Conservation (phyloP, 1,284 basidiomycete genomes). For the Macrocystidia cucumis region DNA sequence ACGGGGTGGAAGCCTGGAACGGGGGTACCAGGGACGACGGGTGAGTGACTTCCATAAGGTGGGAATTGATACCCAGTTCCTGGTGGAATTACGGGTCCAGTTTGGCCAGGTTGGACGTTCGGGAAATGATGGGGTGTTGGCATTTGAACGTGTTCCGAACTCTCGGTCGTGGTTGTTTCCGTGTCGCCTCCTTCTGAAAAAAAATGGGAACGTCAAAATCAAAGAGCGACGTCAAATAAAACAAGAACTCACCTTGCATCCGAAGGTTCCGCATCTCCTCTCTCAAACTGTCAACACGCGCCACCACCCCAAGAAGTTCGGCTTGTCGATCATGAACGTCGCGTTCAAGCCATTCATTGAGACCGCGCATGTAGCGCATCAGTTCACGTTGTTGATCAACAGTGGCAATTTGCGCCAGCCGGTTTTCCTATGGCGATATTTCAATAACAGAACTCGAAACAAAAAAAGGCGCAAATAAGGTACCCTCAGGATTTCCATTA, state of each 20-base stretch:
- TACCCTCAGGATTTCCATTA: slow-evolving; percentile 60
- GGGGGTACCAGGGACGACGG: slow-evolving; percentile 1
- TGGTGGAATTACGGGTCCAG: slow-evolving; percentile 13
- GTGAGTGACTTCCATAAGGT: too few relatives aligned
- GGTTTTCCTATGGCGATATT: slow-evolving; percentile 51
- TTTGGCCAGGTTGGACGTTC: slow-evolving; percentile 13
- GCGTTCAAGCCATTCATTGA: slow-evolving; percentile 68
- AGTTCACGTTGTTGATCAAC: slow-evolving; percentile 71
- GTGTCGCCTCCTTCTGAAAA: too few relatives aligned
- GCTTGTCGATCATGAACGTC: slow-evolving; percentile 69
- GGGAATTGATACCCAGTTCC: not conserved
- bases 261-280: slow-evolving; percentile 38
- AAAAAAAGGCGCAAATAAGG: slow-evolving; percentile 11
- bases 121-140: too few relatives aligned
- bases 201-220: too few relatives aligned
- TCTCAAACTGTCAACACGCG: slow-evolving; percentile 53
- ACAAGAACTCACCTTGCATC: too few relatives aligned
- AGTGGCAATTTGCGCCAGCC: slow-evolving; percentile 60
- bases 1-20: slow-evolving; percentile 7
- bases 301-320: slow-evolving; percentile 58
- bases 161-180: too few relatives aligned
- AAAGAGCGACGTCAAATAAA: too few relatives aligned
- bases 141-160: too few relatives aligned
- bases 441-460: not conserved
- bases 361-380: slow-evolving; percentile 62